These are phyloP conservation scores for Clitopilus hobsonii DNA, from an alignment of 768 basidiomycete genomes.

Conservation along the genomic window DNA sequence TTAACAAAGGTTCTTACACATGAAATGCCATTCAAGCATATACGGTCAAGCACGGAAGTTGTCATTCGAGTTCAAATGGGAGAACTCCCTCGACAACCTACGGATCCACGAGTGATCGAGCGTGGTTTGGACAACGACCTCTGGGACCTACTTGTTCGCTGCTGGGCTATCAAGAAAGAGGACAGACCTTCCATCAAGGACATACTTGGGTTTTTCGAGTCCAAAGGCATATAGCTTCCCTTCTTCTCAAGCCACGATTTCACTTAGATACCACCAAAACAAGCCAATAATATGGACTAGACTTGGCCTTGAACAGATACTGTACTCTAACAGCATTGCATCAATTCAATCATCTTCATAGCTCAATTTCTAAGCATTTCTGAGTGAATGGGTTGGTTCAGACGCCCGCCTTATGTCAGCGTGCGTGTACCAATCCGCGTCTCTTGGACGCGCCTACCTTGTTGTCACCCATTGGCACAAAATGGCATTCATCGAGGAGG, in stretches of 20 bases:
- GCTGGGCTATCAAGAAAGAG: constrained; percentile 34
- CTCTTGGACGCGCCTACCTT: background rate
- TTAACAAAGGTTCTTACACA: constrained; percentile 43
- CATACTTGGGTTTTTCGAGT: constrained; percentile 16
- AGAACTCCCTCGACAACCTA: constrained; percentile 38
- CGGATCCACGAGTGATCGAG: constrained; percentile 22
- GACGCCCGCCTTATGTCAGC: background rate
- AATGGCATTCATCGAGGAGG: constrained; percentile 5
- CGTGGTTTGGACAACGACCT: constrained; percentile 42
- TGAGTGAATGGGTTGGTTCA: too few relatives aligned
- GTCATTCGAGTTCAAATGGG: constrained; percentile 37
- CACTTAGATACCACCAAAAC: background rate
- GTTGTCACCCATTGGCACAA: constrained; percentile 4
- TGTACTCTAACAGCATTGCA: too few relatives aligned
- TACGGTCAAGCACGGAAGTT: constrained; percentile 49
- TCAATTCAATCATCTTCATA: too few relatives aligned
- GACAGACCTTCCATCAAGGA: constrained; percentile 36
- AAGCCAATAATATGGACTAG: too few relatives aligned
- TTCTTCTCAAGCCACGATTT: background rate
- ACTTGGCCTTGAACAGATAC: too few relatives aligned
- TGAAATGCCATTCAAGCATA: constrained; percentile 43
- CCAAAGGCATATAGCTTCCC: background rate
- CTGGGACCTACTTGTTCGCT: constrained; percentile 38
- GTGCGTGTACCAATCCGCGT: too few relatives aligned
- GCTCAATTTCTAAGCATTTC: too few relatives aligned